Conservation (phyloP, 805 yeast species). For the Millerago galiae region DNA sequence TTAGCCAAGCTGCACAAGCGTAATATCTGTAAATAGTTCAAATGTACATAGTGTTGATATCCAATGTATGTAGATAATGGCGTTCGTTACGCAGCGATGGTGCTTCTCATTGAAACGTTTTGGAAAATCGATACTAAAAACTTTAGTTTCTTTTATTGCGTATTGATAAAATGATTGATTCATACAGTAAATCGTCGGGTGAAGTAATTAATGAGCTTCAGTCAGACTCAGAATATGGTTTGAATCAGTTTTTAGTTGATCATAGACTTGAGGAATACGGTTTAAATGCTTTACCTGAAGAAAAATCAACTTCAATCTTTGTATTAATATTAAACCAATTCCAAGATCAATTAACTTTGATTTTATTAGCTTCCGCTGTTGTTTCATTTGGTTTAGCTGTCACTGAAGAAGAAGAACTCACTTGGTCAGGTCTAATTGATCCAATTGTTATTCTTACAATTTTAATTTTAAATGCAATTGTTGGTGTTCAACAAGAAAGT, state of each 20-base stretch:
- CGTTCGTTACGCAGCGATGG: not conserved
- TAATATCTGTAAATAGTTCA: not conserved
- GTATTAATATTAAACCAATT: conserved; percentile 30
- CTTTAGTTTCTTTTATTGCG: not conserved
- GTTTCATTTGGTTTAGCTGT: conserved; percentile 28
- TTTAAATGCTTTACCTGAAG: conserved; percentile 28
- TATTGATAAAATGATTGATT: conserved; percentile 3
- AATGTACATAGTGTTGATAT: not conserved
- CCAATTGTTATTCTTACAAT: conserved; percentile 40
- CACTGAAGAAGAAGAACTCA: conserved; percentile 23
- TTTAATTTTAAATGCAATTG: conserved; percentile 38
- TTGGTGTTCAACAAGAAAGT: conserved; percentile 45
- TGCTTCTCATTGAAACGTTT: not conserved
- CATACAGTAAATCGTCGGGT: conserved; percentile 7
- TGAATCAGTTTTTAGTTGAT: conserved; percentile 11
- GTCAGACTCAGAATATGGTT: conserved; percentile 12
- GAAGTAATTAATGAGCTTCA: conserved; percentile 12
- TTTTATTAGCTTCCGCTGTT: conserved; percentile 27
- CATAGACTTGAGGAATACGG: conserved; percentile 17
- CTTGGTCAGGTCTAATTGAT: conserved; percentile 28
- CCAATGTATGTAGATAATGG: too few species aligned
- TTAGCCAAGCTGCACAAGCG: not conserved
- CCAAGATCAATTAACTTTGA: conserved; percentile 30
- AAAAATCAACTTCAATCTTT: conserved; percentile 30
- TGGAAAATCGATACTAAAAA: not conserved